Evolutionary conservation across 371 early-diverging fungal species (phyloP).

Genomic region (Mortierella sp.): DNA sequence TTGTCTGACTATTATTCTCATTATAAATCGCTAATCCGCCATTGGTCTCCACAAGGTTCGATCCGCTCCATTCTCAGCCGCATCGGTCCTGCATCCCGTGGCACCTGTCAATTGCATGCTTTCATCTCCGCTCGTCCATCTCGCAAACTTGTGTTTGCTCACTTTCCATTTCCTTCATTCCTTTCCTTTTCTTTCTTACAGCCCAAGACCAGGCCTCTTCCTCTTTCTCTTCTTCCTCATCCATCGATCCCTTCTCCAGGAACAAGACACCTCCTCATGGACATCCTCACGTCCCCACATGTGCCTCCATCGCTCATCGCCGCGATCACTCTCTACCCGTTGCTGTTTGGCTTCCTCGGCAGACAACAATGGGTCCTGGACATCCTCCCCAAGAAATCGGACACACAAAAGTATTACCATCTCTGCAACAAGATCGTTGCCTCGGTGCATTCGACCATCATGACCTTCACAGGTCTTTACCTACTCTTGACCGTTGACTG

Average conservation of each 20-base stretch:
- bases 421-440: constrained; percentile 16
- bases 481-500: constrained; percentile 12
- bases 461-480: constrained; percentile 8
- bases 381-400: constrained; percentile 7
- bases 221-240: constrained; percentile 8
- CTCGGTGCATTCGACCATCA: constrained; percentile 16
- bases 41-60: no score
- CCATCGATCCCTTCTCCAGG: neutral
- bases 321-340: constrained; percentile 10
- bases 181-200: constrained; percentile 3
- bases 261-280: constrained; percentile 1
- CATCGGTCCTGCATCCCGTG: no score
- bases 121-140: constrained; percentile 7
- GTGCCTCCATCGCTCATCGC: constrained; percentile 9
- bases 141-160: constrained; percentile 6
- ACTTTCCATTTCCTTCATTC: constrained; percentile 4
- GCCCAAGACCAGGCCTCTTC: neutral
- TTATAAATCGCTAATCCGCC: no score
- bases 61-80: no score
- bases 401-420: constrained; percentile 16
- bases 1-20: no score
- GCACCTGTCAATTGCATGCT: neutral
- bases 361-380: neutral
- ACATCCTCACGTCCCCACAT: constrained; percentile 4
- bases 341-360: constrained; percentile 2